A percentile compares a stretch with the other conserved stretches of the same genome.
These are phyloP conservation scores for Geotrichum restrictum DNA, from an alignment of 1,139 yeast genomes.

Conservation along the genomic window DNA sequence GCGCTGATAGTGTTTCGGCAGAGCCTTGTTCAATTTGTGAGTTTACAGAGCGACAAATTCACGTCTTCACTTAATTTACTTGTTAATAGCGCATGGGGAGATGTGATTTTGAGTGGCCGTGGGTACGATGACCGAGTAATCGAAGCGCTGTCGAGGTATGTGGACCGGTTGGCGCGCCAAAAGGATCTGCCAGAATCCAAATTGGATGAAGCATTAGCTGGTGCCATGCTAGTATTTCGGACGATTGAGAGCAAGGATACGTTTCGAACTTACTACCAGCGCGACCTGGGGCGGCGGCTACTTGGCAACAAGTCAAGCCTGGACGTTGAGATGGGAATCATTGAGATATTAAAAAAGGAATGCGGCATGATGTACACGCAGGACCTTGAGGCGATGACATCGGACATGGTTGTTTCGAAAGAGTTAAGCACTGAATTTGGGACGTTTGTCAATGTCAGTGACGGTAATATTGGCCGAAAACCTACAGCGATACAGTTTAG, in stretches of 20 bases:
- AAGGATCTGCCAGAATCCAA: background rate
- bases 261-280: constrained; percentile 1
- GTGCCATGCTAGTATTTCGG: background rate
- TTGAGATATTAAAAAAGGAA: background rate
- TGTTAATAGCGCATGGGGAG: background rate
- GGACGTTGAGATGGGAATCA: background rate
- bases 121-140: background rate
- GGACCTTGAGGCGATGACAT: constrained; percentile 1
- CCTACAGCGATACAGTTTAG: background rate
- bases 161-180: background rate
- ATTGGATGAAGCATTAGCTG: background rate
- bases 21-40: background rate
- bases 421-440: background rate
- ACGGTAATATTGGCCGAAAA: background rate
- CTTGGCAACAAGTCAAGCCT: background rate
- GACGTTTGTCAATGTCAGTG: background rate
- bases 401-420: background rate
- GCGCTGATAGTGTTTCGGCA: background rate
- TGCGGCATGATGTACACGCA: background rate
- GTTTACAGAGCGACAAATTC: background rate
- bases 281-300: constrained; percentile 1
- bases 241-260: background rate
- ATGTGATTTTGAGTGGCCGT: background rate
- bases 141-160: background rate
- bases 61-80: background rate